These are phyloP conservation scores for Shiraia sp. DNA, from an alignment of 2,329 filamentous ascomycete genomes.

Conservation along the genomic window DNA sequence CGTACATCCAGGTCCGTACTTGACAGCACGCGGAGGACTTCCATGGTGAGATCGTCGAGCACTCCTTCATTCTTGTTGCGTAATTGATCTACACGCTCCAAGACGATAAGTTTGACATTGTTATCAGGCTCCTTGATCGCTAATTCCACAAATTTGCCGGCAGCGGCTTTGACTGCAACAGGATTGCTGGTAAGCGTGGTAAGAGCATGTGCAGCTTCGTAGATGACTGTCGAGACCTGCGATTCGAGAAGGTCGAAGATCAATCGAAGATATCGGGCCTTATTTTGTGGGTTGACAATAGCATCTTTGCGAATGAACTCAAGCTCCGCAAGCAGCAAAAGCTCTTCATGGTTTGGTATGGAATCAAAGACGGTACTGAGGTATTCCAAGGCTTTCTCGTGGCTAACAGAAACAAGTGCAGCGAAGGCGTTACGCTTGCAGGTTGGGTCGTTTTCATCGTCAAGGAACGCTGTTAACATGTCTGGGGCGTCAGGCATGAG, in stretches of 20 bases:
- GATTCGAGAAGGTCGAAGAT: slow-evolving; percentile 98
- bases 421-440: slow-evolving; percentile 99
- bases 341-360: slow-evolving; percentile 90
- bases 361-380: slow-evolving; percentile 88
- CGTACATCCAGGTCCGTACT: slow-evolving; percentile 96
- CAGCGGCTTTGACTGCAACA: slow-evolving; percentile 95
- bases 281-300: slow-evolving; percentile 91
- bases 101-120: slow-evolving; percentile 97
- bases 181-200: slow-evolving; percentile 94
- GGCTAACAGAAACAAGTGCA: slow-evolving; percentile 85
- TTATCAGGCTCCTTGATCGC: slow-evolving; percentile 98
- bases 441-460: slow-evolving; percentile 87
- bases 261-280: slow-evolving; percentile 88
- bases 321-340: slow-evolving; percentile 89
- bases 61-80: slow-evolving; percentile 88
- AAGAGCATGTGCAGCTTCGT: slow-evolving; percentile 93
- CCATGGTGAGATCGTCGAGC: slow-evolving; percentile 93
- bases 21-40: slow-evolving; percentile 90
- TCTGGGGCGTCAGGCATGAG: slow-evolving; percentile 96
- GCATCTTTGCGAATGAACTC: slow-evolving; percentile 99
- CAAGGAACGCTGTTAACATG: slow-evolving; percentile 85
- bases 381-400: slow-evolving; percentile 88
- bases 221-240: slow-evolving; percentile 89
- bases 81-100: slow-evolving; percentile 89
- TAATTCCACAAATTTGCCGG: slow-evolving; percentile 93